Evolutionary conservation across 805 yeast genomes (phyloP), one percentile per base, ranked within the genome.

Genomic region (Starmerella vitae): DNA sequence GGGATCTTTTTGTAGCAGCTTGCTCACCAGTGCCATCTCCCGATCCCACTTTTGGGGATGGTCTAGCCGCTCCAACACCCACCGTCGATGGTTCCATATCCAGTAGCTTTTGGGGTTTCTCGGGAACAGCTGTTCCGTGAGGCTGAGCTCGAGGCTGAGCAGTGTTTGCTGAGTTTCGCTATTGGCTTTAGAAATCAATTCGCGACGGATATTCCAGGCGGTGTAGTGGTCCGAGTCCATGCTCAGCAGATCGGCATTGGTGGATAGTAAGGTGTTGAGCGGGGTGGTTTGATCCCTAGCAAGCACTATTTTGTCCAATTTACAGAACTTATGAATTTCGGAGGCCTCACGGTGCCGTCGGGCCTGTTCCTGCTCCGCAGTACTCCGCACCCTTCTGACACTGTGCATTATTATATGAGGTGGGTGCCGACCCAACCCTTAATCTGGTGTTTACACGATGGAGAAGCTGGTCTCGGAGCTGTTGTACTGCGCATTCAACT

Each of bases 31-130:
- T 1, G 59, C 65, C 51, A 91, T 59, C 56, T 91, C 98, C 24
- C 52, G 55, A n/a, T 63, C 56, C 91, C 93, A 84, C 2, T 68
- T 65, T 25, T 72, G 70, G 15, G 64, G 55, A 9, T 14, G 5
- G 8, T 35, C 34, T 13, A 51, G 32, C 21, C 38, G 41, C 26
- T 71, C 67, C 29, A 88, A 59, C 32, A 80, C 70, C 97, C 98
- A 91, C 9, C 71, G 61, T 27, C 98, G 66, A 56, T 91, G 96
- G 50, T 77, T 80, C 96, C 97, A 91, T 10, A 91, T 76, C 95
- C 97, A 91, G 55, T 91, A 91, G 30, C 86, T 83, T 56, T 91
- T 91, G 1, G 98, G 97, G 48, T 61, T 76, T 40, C 66, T 59
- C 39, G 70, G 71, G 49, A 91, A 59, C 47, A 74, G 71, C 0